These are phyloP conservation scores for Purpureocillium lavendulum DNA, from an alignment of 2,329 filamentous ascomycete species.

Conservation along the genomic window DNA sequence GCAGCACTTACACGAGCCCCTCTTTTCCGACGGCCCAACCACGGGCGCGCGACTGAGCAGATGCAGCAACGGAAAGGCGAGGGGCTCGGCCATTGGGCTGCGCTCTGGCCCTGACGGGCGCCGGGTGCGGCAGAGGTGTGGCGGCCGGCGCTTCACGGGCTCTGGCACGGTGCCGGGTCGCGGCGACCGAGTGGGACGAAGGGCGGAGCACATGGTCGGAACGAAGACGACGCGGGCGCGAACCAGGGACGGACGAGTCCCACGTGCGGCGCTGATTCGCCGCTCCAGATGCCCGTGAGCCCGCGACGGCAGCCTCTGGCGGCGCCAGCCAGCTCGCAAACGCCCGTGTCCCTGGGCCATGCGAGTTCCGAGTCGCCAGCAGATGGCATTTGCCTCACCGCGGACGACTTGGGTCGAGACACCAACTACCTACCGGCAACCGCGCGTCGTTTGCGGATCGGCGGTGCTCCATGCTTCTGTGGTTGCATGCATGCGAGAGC, in stretches of 20 bases:
- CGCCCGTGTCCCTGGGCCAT: too few species aligned
- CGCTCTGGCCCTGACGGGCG: background rate
- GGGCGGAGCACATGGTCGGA: background rate
- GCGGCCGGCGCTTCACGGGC: background rate
- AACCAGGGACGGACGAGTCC: slow-evolving; percentile 15
- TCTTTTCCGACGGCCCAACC: background rate
- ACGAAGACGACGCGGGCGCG: background rate
- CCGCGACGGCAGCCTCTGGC: background rate
- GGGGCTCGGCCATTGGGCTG: background rate
- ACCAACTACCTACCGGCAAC: too few species aligned
- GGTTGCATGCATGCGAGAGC: too few species aligned
- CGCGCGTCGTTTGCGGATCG: too few species aligned
- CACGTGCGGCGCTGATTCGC: slow-evolving; percentile 22
- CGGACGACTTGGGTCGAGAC: too few species aligned
- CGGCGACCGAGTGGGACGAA: background rate
- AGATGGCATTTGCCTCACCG: too few species aligned
- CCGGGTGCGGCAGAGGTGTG: background rate
- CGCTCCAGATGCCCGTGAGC: background rate
- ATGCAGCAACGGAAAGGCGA: background rate
- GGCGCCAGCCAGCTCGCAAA: too few species aligned
- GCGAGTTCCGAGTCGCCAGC: too few species aligned
- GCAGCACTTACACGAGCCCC: background rate
- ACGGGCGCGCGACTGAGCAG: background rate
- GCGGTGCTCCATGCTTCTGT: too few species aligned
- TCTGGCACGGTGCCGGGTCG: background rate